Evolutionary conservation across 2,329 filamentous ascomycete species (phyloP).

Genomic region (Diaporthe sp.): DNA sequence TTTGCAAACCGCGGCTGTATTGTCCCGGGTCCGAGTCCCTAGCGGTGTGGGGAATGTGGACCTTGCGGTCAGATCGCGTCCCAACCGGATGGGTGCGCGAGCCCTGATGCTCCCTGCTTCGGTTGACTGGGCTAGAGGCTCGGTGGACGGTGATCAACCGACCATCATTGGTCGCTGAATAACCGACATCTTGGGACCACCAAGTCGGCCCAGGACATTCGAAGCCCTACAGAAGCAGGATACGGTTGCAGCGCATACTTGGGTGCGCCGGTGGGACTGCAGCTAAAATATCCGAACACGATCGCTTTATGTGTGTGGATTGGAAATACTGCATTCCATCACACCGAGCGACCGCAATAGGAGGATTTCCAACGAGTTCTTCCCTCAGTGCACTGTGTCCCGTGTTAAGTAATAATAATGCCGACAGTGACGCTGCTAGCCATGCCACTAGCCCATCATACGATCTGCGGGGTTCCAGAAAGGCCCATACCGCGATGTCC

Average conservation of each 20-base stretch:
- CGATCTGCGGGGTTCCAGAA: constrained; percentile 18
- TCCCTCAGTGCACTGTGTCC: not conserved
- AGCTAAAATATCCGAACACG: constrained; percentile 23
- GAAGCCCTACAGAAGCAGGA: constrained; percentile 23
- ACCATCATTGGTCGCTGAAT: constrained; percentile 26
- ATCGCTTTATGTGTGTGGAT: constrained; percentile 8
- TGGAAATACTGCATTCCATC: not conserved
- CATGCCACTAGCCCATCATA: not conserved
- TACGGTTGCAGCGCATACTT: constrained; percentile 19
- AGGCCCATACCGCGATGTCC: constrained; percentile 5
- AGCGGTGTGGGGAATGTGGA: constrained; percentile 26
- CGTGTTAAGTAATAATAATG: not conserved
- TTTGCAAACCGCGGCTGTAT: constrained; percentile 2
- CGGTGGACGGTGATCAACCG: constrained; percentile 9
- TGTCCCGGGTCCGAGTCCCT: constrained; percentile 13
- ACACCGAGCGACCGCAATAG: not conserved
- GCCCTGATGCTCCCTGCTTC: constrained; percentile 1
- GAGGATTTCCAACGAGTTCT: not conserved
- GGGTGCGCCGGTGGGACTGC: not conserved
- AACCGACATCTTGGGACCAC: constrained; percentile 14
- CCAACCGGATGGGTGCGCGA: constrained; percentile 15
- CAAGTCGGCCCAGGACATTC: constrained; percentile 1
- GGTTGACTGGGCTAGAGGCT: not conserved
- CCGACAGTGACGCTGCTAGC: not conserved
- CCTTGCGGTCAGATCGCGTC: not conserved